Base-by-base conservation (phyloP, 225 moss, liverwort and hornwort genomes). In the Anthoceros angustus region DNA sequence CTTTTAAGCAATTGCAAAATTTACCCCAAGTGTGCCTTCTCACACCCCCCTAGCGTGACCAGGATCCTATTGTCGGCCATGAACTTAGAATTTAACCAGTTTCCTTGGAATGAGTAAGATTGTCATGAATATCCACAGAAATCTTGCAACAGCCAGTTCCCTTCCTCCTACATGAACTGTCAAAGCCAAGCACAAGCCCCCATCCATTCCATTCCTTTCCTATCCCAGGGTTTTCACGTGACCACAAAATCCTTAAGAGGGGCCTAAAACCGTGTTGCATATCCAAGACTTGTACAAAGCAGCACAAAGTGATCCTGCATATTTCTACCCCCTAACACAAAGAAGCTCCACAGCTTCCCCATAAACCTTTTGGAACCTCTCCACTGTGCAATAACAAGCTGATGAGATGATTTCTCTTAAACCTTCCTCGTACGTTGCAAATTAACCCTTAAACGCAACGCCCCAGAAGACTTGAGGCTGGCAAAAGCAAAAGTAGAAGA, bases 81-180 rank as follows among this genome's bases (percentile, higher is more conserved):
- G 14, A 18, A 55, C 55, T 55, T 55, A 55, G 32, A 4, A 32
- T 23, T 55, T 55, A 55, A 55, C 55, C 55, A 55, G 5, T 55
- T 55, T 23, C 55, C 32, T 32, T 32, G 32, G 32, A 32, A 32
- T 32, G 32, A 32, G 32, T 1, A 32, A 32, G 32, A 32, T 55
- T 55, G 8, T 55, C 55, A 55, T 55, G 55, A 55, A 15, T 20
- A 20, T 55, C 55, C 55, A 55, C 23, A 18, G n/a, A 55, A 0
- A 55, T 18, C 55, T 55, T 55, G 55, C 55, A 55, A 55, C 55
- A 55, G 55, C 55, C 55, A 55, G 55, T 55, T 55, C n/a, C 55
- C 55, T 55, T 55, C 14, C n/a, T 20, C 18, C 55, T 55, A 55
- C 55, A 55, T 55, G 55, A 15, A 55, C 55, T 55, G 32, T 32